These are phyloP conservation scores for Biancaea sappan DNA, from an alignment of 306 rosid genomes.

Conservation along the genomic window DNA sequence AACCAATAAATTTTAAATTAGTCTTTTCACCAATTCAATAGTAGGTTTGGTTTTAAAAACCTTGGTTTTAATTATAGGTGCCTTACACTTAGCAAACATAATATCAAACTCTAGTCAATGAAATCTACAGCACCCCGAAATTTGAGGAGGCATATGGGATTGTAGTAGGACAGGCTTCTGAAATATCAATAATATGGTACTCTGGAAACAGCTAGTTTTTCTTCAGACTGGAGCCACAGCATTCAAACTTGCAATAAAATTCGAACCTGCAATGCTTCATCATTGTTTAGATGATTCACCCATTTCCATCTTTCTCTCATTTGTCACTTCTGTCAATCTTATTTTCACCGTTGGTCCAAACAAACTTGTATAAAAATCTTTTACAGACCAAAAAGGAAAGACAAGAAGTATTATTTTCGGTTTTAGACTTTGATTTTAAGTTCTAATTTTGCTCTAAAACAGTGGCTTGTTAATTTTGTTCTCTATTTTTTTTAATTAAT, in stretches of 20 bases:
- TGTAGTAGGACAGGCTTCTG: too few species aligned
- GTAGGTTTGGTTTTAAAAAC: too few species aligned
- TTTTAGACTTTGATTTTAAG: too few species aligned
- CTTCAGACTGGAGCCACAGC: background rate
- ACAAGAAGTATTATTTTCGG: too few species aligned
- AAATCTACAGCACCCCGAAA: constrained; percentile 23
- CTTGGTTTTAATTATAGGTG: constrained; percentile 12
- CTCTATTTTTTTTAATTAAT: too few species aligned
- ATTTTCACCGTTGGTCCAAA: background rate
- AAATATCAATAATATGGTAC: background rate
- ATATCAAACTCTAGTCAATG: constrained; percentile 11
- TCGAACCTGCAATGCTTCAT: background rate
- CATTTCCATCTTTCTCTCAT: background rate
- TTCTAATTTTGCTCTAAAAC: too few species aligned
- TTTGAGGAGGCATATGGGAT: constrained; percentile 24
- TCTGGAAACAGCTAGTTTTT: background rate
- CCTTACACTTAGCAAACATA: background rate
- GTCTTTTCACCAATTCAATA: too few species aligned
- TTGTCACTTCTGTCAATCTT: background rate
- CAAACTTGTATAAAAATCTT: background rate
- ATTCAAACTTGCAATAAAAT: background rate
- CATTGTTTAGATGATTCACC: background rate
- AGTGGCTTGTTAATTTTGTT: too few species aligned
- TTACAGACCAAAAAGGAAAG: background rate
- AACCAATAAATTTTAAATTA: too few species aligned